Base-by-base conservation (phyloP, 2,329 filamentous ascomycete genomes). In the Xylariales sp. region DNA sequence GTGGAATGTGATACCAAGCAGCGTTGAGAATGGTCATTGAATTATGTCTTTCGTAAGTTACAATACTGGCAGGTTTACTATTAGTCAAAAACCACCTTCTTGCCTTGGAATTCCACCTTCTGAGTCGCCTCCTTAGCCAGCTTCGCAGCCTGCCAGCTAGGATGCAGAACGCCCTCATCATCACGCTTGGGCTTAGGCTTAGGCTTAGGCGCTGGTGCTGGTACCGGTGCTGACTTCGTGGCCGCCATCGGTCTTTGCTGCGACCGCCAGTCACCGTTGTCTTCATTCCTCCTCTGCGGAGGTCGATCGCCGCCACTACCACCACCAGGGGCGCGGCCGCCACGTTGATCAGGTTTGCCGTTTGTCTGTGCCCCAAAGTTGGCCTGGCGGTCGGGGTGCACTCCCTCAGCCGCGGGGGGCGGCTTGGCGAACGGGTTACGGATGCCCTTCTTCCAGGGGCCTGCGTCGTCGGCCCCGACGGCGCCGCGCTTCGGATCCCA, bases 111-210 rank as follows among this genome's bases (percentile, higher is more conserved):
- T 16, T 63, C 60, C 16, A 67, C 69, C 31, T 67, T 69, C 51
- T 72, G 67, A 45, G 72, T 63, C 43, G 63, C 63, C 48, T 79
- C 75, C 58, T 82, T 81, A 1, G 72, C 72, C 59, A 75, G 75
- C 60, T 78, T 79, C 46, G 69, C 75, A 40, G 79, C 79, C 46
- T 74, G 74, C 80, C 80, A 84, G 51, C 75, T 80, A 2, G 78
- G 74, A 64, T 85, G 81, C 49, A 85, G 55, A 4, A 70, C 48
- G 0, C 76, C 74, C 6, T 55, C 53, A 50, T 74, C 68, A 31
- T 76, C 71, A 40, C 70, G 66, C 49, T 63, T 70, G 40, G 63
- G 57, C 16, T 57, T 49, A 10, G 57, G 56, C 47, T 57, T 62
- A 5, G 52, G 51, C 33, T 48, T 54, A 14, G 50, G 45, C 31